Evolutionary conservation across 2,329 filamentous ascomycete species (phyloP).

Genomic region (Colletotrichum sp.): DNA sequence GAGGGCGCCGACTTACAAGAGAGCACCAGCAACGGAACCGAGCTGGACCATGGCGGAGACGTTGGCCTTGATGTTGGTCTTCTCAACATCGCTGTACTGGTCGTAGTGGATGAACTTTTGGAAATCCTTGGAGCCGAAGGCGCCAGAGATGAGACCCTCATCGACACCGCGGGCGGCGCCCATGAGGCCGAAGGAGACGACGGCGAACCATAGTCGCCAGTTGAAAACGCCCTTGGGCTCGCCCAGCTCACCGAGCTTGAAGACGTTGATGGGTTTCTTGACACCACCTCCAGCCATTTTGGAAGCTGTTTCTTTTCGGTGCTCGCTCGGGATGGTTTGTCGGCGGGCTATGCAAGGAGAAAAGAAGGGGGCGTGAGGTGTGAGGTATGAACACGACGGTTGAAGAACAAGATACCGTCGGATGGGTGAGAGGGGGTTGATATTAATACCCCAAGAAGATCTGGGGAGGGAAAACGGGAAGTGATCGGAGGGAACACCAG

Average conservation of each 20-base stretch:
- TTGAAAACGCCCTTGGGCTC: constrained; percentile 77
- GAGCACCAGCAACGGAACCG: constrained; percentile 74
- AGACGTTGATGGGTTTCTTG: constrained; percentile 66
- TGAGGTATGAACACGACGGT: constrained; percentile 14
- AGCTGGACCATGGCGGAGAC: constrained; percentile 85
- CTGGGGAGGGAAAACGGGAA: background rate
- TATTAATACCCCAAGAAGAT: constrained; percentile 9
- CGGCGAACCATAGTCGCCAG: constrained; percentile 80
- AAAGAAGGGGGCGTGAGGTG: background rate
- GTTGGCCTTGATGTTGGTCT: constrained; percentile 75
- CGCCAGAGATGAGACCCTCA: constrained; percentile 78
- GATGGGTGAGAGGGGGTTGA: background rate
- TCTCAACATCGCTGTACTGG: constrained; percentile 54
- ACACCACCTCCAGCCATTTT: constrained; percentile 41
- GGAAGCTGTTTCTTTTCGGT: background rate
- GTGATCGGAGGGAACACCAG: background rate
- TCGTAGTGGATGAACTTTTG: constrained; percentile 62
- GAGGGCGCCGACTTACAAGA: constrained; percentile 46
- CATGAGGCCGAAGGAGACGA: constrained; percentile 75
- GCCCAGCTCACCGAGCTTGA: constrained; percentile 65
- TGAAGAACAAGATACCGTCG: background rate
- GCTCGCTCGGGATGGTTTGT: background rate
- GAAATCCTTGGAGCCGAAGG: constrained; percentile 71
- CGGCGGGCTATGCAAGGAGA: background rate
- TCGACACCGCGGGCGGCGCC: constrained; percentile 81